Base-by-base conservation (phyloP, 1,284 basidiomycete species). In the Volvariella volvacea region DNA sequence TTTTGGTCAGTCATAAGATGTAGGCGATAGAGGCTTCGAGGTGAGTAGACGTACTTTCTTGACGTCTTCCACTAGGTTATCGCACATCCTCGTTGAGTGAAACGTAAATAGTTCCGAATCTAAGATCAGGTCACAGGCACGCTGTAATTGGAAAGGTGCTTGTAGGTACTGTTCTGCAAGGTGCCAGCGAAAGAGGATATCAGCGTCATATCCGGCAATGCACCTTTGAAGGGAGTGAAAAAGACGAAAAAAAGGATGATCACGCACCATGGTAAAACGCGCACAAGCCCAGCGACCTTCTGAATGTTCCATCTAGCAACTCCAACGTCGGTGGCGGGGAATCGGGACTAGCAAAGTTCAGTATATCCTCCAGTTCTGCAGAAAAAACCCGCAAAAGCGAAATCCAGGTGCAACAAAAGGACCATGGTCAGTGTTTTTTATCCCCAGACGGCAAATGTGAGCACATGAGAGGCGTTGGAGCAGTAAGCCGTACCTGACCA, bases 71-170 rank as follows among this genome's bases (percentile, higher is more conserved):
- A 85, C 71, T 38, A 92, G 67, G 30, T 83, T 73, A 52, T 88
- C 86, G 45, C 84, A 81, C 88, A 94, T 93, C 28, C 92, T 71
- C 56, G 92, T 90, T 2, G 88, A 90, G 59, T 95, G 89, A 56
- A 87, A 92, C 3, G 75, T 63, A 54, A 95, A 94, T 37, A 96
- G 72, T 54, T 93, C 91, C 0, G 87, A 91, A 47, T 80, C 78
- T 39, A 93, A 68, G 14, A 95, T 67, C 30, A 86, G 64, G 25
- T 74, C 67, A 55, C 87, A 83, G 7, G 90, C 90, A 56, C 90
- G 83, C 48, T 88, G 78, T 42, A 95, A 73, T 54, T 92, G 88
- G n/a, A 82, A 61, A 6, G 81, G 81, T 42, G 78, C 83, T 49
- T 87, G 83, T 22, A 95, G 72, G 62, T 88, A 95, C 55, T 80